Conservation (phyloP, 768 basidiomycete genomes). For the Antrodiella citrinella region DNA sequence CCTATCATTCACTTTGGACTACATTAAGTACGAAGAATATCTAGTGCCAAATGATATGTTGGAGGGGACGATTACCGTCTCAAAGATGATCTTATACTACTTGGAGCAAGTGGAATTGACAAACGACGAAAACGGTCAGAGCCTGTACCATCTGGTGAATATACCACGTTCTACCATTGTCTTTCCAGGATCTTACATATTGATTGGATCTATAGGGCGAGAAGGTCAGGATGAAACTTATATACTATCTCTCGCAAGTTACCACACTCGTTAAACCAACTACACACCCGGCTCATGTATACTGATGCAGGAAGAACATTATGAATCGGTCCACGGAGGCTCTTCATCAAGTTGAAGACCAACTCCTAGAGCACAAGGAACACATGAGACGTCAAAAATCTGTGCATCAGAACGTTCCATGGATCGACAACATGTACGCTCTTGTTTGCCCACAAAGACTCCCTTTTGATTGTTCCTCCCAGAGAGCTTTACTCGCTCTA, state of each 20-base stretch:
- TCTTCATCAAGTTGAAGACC: background rate
- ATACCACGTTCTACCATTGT: background rate
- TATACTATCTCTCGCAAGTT: background rate
- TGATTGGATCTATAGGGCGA: background rate
- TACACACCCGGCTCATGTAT: background rate
- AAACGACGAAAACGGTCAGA: background rate
- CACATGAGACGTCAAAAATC: background rate
- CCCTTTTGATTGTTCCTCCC: background rate
- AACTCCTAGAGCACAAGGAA: background rate
- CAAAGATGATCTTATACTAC: background rate
- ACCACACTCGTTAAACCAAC: background rate
- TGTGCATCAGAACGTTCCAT: background rate
- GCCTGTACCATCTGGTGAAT: background rate
- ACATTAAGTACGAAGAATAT: background rate
- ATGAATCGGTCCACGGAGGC: background rate
- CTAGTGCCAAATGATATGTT: background rate
- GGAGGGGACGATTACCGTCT: background rate
- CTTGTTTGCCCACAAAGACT: background rate
- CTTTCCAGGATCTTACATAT: background rate
- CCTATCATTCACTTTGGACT: background rate
- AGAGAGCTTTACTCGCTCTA: background rate
- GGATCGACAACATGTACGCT: background rate
- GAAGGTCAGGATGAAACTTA: background rate
- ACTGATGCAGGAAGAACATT: background rate
- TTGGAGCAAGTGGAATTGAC: background rate